Base-by-base conservation (phyloP, 345 rosid species). In the Brassica carinata region DNA sequence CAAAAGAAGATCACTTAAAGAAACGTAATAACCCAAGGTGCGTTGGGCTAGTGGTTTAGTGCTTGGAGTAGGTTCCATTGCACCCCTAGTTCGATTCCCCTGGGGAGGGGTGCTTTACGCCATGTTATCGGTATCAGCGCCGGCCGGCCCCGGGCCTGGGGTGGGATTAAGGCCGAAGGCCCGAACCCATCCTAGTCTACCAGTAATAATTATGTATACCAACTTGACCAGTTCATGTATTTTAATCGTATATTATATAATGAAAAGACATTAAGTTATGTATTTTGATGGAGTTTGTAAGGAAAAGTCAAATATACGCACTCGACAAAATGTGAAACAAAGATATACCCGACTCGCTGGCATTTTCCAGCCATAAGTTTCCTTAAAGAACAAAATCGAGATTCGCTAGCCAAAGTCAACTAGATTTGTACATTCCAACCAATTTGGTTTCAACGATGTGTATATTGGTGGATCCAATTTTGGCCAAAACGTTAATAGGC, bases 221-320 rank as follows among this genome's bases (percentile, higher is more conserved):
- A 74, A 61, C 71, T 74, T 74, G 74, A 63, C 64, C 38, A 29
- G 38, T 27, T 36, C 2, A 10, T 43, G 51, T 63, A 40, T 27
- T 34, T 34, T 34, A 5, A 7, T 29, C 31, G 31, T 29, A 29
- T 29, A 29, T 0, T 15, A 57, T 27, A 59, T 30, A 72, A 72
- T 27, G 38, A 13, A 72, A 11, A 58, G 8, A 71, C 48, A 59
- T 74, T 66, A 38, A 15, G 69, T 67, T 73, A 67, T 19, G 23
- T 67, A 67, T 45, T 30, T 27, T 55, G 53, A 72, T 13, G 5
- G 65, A n/a, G 23, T 64, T 64, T 64, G 45, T 7, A 79, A 43
- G 40, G 30, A 79, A 40, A 79, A 67, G 78, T 79, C 78, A 79
- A 73, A 79, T 23, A 61, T 79, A 45, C 69, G 78, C 17, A 72